These are phyloP conservation scores for Pestalotiopsis sp. DNA, from an alignment of 2,329 filamentous ascomycete genomes.

Conservation along the genomic window DNA sequence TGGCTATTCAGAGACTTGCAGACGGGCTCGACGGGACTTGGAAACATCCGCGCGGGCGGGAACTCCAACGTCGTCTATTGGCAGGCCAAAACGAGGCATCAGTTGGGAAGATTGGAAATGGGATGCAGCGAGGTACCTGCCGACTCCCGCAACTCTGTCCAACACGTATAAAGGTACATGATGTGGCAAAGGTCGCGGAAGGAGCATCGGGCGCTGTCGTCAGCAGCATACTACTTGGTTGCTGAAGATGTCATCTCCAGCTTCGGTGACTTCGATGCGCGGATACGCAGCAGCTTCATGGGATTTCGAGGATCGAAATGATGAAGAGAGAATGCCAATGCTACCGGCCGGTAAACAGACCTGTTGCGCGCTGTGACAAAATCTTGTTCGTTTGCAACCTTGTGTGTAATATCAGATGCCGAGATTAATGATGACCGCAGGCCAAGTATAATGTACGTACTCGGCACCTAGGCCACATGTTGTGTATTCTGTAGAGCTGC, in stretches of 20 bases:
- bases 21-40: background rate
- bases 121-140: background rate
- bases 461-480: background rate
- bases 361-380: background rate
- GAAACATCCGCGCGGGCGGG: background rate
- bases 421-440: background rate
- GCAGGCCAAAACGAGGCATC: too few relatives aligned
- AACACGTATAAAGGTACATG: background rate
- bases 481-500: background rate
- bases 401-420: background rate
- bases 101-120: too few relatives aligned
- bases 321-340: too few relatives aligned
- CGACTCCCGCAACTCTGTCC: background rate
- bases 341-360: too few relatives aligned
- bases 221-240: too few relatives aligned
- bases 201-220: background rate
- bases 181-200: background rate
- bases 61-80: background rate
- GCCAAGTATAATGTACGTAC: background rate
- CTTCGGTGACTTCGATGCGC: too few relatives aligned
- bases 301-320: too few relatives aligned
- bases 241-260: too few relatives aligned
- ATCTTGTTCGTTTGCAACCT: background rate
- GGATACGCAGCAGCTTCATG: too few relatives aligned
- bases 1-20: slow-evolving; percentile 7